Conservation (phyloP, 2,329 filamentous ascomycete species). For the Akanthomyces uredinophilus region DNA sequence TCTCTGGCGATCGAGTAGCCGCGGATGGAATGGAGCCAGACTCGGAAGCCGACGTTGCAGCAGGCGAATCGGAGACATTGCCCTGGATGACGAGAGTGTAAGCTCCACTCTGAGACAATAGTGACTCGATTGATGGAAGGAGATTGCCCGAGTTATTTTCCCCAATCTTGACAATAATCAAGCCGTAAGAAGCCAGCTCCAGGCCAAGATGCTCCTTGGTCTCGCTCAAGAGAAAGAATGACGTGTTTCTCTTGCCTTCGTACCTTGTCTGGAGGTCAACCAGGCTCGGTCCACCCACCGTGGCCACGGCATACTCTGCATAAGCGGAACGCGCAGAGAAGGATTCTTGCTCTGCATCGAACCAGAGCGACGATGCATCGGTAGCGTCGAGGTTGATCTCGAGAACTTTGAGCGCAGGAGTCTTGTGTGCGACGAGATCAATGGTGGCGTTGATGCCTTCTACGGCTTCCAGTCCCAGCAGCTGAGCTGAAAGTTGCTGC, state of each 20-base stretch:
- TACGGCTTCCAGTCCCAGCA: not conserved
- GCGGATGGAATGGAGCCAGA: not conserved
- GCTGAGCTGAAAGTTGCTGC: not conserved
- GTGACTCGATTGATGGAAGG: not conserved
- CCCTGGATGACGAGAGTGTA: not conserved
- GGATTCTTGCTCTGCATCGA: constrained; percentile 13
- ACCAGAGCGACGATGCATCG: constrained; percentile 25
- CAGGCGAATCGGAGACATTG: not conserved
- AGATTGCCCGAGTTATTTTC: not conserved
- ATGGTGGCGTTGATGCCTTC: constrained; percentile 20
- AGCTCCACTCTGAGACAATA: not conserved
- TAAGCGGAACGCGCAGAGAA: not conserved
- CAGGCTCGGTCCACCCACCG: not conserved
- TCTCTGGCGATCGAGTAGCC: not conserved
- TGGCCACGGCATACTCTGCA: constrained; percentile 5
- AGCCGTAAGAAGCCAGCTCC: not conserved
- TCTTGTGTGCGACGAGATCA: constrained; percentile 32
- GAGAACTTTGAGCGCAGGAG: constrained; percentile 27
- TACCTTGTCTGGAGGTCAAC: constrained; percentile 3
- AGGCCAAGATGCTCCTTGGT: not conserved
- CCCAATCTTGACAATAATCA: not conserved
- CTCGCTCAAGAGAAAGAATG: not conserved
- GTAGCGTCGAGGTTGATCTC: constrained; percentile 26
- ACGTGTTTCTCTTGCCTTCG: not conserved
- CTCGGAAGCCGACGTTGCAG: not conserved